These are phyloP conservation scores for Xylaria palmicola DNA, from an alignment of 495 filamentous ascomycete species.

Conservation along the genomic window DNA sequence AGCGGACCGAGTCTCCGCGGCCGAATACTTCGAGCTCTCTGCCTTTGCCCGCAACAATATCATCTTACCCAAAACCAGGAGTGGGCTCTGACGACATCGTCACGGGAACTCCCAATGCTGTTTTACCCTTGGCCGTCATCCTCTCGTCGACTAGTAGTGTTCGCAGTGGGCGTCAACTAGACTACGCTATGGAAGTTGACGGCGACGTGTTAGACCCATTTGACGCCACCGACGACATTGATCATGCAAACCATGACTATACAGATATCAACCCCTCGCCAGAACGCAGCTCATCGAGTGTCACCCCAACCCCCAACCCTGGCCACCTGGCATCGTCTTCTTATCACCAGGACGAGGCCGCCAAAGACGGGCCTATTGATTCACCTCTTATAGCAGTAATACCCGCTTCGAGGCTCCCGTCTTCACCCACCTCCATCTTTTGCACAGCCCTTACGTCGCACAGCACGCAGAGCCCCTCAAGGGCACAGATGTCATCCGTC, in stretches of 20 bases:
- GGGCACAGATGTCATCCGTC: not conserved
- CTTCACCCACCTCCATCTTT: constrained; percentile 40
- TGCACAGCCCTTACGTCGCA: constrained; percentile 28
- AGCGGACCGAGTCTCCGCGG: not conserved
- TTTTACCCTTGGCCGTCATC: constrained; percentile 14
- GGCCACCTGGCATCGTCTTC: not conserved
- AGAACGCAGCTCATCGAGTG: not conserved
- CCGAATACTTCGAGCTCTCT: constrained; percentile 9
- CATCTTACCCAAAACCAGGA: constrained; percentile 18
- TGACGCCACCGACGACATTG: constrained; percentile 20
- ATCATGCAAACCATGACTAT: not conserved
- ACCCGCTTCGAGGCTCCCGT: constrained; percentile 23
- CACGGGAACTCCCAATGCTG: constrained; percentile 21
- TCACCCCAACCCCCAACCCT: not conserved
- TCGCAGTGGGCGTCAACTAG: constrained; percentile 40
- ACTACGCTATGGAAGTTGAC: constrained; percentile 24
- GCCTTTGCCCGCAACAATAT: constrained; percentile 12
- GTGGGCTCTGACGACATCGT: constrained; percentile 19
- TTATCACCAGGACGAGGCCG: not conserved
- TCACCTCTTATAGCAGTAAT: not conserved
- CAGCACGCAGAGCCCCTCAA: constrained; percentile 23
- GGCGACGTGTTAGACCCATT: constrained; percentile 19
- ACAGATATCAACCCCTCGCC: not conserved
- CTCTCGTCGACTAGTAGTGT: constrained; percentile 35
- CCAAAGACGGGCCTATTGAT: not conserved